Evolutionary conservation across 345 rosid genomes (phyloP).

Genomic region (Salix dunnii): DNA sequence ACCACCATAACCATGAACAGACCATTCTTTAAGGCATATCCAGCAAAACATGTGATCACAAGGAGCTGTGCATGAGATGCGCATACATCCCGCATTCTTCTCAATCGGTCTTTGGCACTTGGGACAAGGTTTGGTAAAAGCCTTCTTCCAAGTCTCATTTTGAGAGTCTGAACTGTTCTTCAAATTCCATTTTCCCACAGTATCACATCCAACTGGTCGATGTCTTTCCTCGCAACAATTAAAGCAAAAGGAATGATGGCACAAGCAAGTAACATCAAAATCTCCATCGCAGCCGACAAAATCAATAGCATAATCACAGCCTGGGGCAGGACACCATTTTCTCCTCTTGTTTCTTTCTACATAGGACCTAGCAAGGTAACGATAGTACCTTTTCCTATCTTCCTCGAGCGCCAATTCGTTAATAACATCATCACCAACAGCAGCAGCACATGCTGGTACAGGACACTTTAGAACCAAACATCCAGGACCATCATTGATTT

Average conservation of each 20-base stretch:
- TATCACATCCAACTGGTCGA: constrained; percentile 25
- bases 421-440: neutral
- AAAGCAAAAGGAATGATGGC: constrained; percentile 23
- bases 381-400: constrained; percentile 15
- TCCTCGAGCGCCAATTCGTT: neutral
- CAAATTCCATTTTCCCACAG: constrained; percentile 21
- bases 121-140: constrained; percentile 31
- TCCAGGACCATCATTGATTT: constrained; percentile 22
- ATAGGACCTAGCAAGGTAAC: constrained; percentile 23
- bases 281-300: constrained; percentile 11
- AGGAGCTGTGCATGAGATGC: constrained; percentile 23
- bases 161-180: constrained; percentile 26
- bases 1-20: neutral
- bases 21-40: constrained; percentile 21
- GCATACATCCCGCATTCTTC: constrained; percentile 27
- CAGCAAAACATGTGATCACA: constrained; percentile 27
- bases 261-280: constrained; percentile 19
- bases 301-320: constrained; percentile 23
- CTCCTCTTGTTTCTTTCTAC: constrained; percentile 20
- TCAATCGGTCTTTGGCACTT: constrained; percentile 25
- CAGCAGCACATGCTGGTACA: no score
- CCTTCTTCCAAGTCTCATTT: constrained; percentile 19
- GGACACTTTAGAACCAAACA: constrained; percentile 32
- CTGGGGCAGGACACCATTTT: constrained; percentile 37
- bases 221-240: constrained; percentile 1